phyloP scores from a whole-genome alignment of 495 filamentous ascomycete species.

The Hyaloscypha finlandica region DNA sequence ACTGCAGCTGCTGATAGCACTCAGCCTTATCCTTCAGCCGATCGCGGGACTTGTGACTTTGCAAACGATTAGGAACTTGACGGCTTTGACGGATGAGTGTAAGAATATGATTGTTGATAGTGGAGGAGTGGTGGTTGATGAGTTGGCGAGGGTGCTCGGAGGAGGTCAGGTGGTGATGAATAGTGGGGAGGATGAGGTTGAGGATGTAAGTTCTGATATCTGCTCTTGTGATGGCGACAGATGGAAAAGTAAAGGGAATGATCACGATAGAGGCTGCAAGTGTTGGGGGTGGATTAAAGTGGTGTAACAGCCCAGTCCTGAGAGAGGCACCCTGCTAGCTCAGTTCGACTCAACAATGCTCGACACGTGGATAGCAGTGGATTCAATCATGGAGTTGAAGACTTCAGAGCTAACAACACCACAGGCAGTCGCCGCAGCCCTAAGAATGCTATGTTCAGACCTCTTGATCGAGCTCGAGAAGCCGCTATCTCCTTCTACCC shows the following conservation, averaged over 20 bases:
- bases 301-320: no score
- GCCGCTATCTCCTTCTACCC: constrained; percentile 12
- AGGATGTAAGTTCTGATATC: constrained; percentile 25
- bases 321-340: no score
- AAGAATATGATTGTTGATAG: constrained; percentile 15
- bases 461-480: constrained; percentile 28
- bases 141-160: constrained; percentile 9
- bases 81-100: constrained; percentile 21
- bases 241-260: not conserved
- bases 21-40: constrained; percentile 3
- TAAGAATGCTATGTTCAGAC: constrained; percentile 20
- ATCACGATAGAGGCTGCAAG: not conserved
- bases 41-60: constrained; percentile 23
- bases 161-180: constrained; percentile 6
- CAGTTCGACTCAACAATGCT: no score
- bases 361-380: no score
- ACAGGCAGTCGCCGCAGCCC: constrained; percentile 24
- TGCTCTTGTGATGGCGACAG: not conserved
- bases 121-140: constrained; percentile 9
- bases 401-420: not conserved
- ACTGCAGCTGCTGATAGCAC: not conserved
- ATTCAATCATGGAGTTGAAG: not conserved
- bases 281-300: no score
- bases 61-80: constrained; percentile 24
- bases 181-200: constrained; percentile 26